These are phyloP conservation scores for Urochloa ruziziensis DNA, from an alignment of 176 grass and related monocot genomes.

Conservation along the genomic window DNA sequence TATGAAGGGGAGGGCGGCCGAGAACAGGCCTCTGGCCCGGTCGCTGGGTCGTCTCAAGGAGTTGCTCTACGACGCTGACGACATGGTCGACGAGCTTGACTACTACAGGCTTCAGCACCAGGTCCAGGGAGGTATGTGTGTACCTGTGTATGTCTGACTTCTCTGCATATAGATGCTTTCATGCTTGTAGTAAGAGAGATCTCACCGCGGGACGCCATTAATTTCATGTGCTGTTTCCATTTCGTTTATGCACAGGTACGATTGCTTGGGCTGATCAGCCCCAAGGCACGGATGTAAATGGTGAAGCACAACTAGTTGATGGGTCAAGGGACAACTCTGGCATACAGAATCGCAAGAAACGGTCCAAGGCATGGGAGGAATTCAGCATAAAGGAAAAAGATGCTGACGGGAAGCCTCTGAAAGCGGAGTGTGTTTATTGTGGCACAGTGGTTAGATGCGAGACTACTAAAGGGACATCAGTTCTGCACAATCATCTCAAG, in stretches of 20 bases:
- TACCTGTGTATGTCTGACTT: not conserved
- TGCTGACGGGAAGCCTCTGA: not conserved
- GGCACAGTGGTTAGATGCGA: not conserved
- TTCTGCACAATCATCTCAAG: conserved; percentile 7
- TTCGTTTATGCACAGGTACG: not conserved
- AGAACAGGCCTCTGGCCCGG: not conserved
- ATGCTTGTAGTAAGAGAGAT: too few relatives aligned
- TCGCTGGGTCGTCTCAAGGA: not conserved
- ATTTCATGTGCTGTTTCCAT: not conserved
- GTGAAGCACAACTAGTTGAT: not conserved
- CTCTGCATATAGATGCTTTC: not conserved
- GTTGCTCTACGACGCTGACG: conserved; percentile 34
- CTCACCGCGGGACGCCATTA: too few relatives aligned
- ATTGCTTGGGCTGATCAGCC: not conserved
- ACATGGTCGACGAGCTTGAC: conserved; percentile 34
- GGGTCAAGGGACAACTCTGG: not conserved
- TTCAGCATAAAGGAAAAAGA: not conserved
- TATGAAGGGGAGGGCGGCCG: not conserved
- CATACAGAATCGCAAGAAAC: not conserved
- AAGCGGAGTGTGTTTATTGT: not conserved
- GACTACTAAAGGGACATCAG: not conserved
- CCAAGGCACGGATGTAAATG: not conserved
- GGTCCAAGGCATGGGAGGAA: not conserved
- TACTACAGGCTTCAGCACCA: conserved; percentile 35
- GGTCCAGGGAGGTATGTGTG: conserved; percentile 18